Evolutionary conservation across 257 asterid genomes (phyloP), one percentile per base, ranked within the genome.

Genomic region (Solanum corneliomulleri): DNA sequence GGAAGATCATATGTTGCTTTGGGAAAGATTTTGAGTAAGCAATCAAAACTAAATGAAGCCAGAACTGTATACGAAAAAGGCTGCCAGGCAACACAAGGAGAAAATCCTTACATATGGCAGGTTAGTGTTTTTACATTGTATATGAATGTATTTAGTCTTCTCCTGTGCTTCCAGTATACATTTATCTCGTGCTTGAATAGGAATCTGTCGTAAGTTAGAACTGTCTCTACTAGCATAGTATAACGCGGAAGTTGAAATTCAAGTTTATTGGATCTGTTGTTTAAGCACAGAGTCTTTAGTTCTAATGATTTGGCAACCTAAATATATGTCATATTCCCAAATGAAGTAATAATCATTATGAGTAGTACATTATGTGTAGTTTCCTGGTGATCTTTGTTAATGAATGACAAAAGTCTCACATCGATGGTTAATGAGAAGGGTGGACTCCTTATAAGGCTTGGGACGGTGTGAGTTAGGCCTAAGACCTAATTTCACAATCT

Each of bases 71-170:
- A 97, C 62, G 99, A 97, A 60, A 95, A 94, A 91, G 99, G 99
- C 42, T 97, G 98, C 88, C 99, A 97, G 78, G 98, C 99, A 76
- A 97, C 99, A 52, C 96, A 93, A 90, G 99, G 99, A 41, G 99
- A 97, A 89, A 97, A 97, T 87, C 92, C 99, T n/a, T 97, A 91
- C 91, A 94, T 97, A 89, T 97, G 98, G 99, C 99, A 97, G 98
- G 99, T 95, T 90, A 52, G 92, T 88, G 23, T 87, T 78, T 86
- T 71, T 69, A 81, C 68, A 49, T 14, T 31, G 23, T 31, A 9
- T 75, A 68, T 31, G 33, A 71, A 33, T 83, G 20, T 44, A 20
- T 76, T 29, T 31, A 14, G 37, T 66, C 42, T 9, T 68, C 87
- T 13, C 81, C 47, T 71, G 21, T 7, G 12, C 82, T 21, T 85